phyloP scores from a whole-genome alignment of 1,284 basidiomycete species.

The Amylostereum areolatum region DNA sequence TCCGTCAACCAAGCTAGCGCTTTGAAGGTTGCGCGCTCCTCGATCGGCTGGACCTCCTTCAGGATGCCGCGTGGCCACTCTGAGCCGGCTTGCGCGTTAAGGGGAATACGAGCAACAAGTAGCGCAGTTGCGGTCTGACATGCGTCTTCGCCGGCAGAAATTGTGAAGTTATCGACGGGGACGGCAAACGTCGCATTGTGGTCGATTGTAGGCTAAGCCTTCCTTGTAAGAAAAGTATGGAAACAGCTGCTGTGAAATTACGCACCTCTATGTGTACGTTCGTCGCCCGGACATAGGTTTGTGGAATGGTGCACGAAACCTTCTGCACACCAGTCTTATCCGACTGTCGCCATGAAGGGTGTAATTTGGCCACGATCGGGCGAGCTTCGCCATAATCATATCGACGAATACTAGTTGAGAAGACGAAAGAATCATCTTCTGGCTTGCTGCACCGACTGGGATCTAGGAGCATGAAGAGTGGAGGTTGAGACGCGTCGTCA shows the following conservation, averaged over 20 bases:
- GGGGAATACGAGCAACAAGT: constrained; percentile 69
- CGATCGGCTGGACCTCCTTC: constrained; percentile 79
- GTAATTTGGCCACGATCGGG: constrained; percentile 67
- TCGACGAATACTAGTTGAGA: constrained; percentile 72
- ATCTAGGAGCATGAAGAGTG: constrained; percentile 81
- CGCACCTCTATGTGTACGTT: constrained; percentile 48
- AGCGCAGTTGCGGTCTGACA: constrained; percentile 75
- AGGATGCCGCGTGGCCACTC: constrained; percentile 77
- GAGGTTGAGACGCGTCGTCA: constrained; percentile 44
- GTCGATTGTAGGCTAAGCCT: constrained; percentile 42
- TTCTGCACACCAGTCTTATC: constrained; percentile 38
- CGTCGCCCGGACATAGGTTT: constrained; percentile 53
- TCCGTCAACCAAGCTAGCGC: constrained; percentile 84
- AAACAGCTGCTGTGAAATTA: constrained; percentile 4
- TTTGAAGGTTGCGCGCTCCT: constrained; percentile 78
- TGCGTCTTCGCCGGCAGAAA: constrained; percentile 50
- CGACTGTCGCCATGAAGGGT: constrained; percentile 73
- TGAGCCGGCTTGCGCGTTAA: constrained; percentile 58
- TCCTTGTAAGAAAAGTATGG: constrained; percentile 8
- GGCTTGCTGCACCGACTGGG: constrained; percentile 75
- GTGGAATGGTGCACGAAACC: constrained; percentile 54
- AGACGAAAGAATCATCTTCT: constrained; percentile 73
- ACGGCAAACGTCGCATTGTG: constrained; percentile 62
- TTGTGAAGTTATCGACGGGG: constrained; percentile 48
- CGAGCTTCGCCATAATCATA: constrained; percentile 79